These are phyloP conservation scores for Xerocomellus chrysenteron DNA, from an alignment of 768 basidiomycete genomes.

Conservation along the genomic window DNA sequence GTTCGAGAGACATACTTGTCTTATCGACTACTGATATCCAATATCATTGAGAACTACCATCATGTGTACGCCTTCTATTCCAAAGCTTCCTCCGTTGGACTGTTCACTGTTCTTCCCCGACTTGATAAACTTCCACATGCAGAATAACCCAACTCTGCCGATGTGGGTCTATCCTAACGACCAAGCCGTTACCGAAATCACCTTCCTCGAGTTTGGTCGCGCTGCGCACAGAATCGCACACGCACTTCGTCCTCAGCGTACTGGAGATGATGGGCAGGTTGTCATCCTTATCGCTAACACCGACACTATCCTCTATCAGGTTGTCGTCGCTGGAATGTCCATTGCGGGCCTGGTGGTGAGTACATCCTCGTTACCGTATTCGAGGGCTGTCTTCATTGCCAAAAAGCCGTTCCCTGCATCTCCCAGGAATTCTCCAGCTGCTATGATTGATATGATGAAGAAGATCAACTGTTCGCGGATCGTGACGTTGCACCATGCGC, in stretches of 20 bases:
- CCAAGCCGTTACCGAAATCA: background rate
- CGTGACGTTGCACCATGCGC: background rate
- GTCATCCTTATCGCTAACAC: background rate
- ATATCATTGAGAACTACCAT: background rate
- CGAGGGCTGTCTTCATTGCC: too few species aligned
- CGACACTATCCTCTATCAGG: background rate
- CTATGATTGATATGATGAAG: background rate
- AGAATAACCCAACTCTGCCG: background rate
- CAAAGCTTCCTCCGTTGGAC: background rate
- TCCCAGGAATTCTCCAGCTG: background rate
- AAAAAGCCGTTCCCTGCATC: background rate
- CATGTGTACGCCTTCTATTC: background rate
- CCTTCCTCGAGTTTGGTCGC: conserved; percentile 4
- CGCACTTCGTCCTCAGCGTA: background rate
- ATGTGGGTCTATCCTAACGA: background rate
- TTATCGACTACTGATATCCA: too few species aligned
- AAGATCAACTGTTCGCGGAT: background rate
- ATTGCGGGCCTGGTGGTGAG: background rate
- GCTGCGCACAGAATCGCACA: background rate
- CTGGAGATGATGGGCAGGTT: background rate
- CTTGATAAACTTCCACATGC: background rate
- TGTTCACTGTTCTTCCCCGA: background rate
- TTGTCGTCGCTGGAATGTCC: background rate
- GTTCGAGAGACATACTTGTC: background rate
- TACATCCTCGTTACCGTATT: background rate